Evolutionary conservation across 164 flowering plant genomes (phyloP).

Genomic region (Annona cherimola): DNA sequence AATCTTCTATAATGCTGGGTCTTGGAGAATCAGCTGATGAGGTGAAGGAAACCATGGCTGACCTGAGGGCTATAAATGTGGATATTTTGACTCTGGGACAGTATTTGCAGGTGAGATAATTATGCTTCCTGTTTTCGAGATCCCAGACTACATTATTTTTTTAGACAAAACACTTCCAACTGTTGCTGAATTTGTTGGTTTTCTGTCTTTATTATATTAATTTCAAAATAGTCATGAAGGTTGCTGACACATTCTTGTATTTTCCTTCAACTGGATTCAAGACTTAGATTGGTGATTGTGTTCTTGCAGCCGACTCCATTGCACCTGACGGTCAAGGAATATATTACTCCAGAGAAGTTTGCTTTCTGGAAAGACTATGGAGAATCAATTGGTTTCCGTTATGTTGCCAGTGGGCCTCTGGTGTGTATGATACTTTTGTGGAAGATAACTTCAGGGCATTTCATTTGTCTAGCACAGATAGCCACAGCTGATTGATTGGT

Average conservation of each 20-base stretch:
- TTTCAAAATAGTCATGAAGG: background rate
- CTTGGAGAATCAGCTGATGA: conserved; percentile 92
- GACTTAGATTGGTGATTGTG: background rate
- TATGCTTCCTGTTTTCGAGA: background rate
- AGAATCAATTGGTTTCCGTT: conserved; percentile 89
- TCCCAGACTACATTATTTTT: background rate
- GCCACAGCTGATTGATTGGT: background rate
- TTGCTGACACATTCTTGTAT: background rate
- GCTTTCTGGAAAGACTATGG: conserved; percentile 89
- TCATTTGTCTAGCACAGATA: background rate
- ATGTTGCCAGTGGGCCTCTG: conserved; percentile 95
- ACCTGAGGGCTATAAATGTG: conserved; percentile 77
- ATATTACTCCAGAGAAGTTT: conserved; percentile 86
- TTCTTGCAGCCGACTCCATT: conserved; percentile 85
- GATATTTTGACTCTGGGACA: conserved; percentile 94
- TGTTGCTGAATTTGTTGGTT: background rate
- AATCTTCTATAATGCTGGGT: conserved; percentile 93
- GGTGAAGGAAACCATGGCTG: conserved; percentile 74
- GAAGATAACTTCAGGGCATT: background rate
- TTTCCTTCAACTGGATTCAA: background rate
- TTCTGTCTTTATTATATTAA: background rate
- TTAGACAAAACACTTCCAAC: too few species aligned
- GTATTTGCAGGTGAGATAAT: conserved; percentile 64
- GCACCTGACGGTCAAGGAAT: conserved; percentile 92
- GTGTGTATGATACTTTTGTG: conserved; percentile 25